Evolutionary conservation across 164 flowering plant species (phyloP), one percentile per base, ranked within the genome.

Genomic region (Paratinospora sagittata): DNA sequence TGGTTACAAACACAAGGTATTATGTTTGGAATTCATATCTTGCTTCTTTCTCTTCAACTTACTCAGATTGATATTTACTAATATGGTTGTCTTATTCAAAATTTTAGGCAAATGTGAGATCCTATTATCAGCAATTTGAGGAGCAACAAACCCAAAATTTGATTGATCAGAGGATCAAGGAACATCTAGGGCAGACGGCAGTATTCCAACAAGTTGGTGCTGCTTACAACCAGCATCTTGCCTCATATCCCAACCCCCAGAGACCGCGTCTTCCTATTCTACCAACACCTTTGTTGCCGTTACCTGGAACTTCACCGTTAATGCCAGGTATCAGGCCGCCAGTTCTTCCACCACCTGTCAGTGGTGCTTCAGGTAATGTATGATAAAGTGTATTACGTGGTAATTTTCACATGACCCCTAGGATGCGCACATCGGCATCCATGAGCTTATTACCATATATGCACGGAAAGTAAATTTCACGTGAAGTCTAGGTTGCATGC

Each of bases 1-100:
- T 21, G 98, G 99, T 0, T 93, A 96, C 85, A 96, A 96, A 55
- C 99, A 96, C 82, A 96, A 96, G 99, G 98, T 95, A 82, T 55
- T 70, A 3, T 65, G 34, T 37, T 68, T 27, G 37, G 19, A 23
- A 6, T n/a, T n/a, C 12, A 66, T 10, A 36, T 27, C 4, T 16
- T 26, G 23, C 16, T 57, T 30, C 1, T 11, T 19, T 1, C 3
- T 10, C 7, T 36, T 58, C n/a, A 27, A 24, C 43, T 24, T 33
- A 12, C 66, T 10, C 60, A 11, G 14, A 45, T 33, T 10, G 26
- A 0, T 71, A 63, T 39, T 41, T 16, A 37, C 39, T 74, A 61
- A 68, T 68, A 7, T 16, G 16, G 10, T 7, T 3, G 39, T 1
- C n/a, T 5, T 26, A 17, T 43, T 68, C 1, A 10, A 69, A 36